phyloP scores from a whole-genome alignment of 768 basidiomycete genomes.

The Xanthoconium stramineum region DNA sequence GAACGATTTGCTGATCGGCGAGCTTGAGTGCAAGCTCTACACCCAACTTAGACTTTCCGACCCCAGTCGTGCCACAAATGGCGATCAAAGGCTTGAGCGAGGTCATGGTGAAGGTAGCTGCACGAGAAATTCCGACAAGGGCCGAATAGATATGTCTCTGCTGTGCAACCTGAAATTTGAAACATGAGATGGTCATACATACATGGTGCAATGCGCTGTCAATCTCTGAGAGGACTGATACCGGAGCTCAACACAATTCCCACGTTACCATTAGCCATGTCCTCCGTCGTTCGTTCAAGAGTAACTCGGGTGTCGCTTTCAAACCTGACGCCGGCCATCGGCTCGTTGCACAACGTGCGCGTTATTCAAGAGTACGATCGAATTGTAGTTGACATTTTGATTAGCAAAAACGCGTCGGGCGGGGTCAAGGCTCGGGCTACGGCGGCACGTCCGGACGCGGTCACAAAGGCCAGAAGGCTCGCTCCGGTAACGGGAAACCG shows the following conservation, averaged over 20 bases:
- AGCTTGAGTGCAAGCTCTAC: slow-evolving; percentile 78
- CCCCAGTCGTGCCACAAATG: slow-evolving; percentile 92
- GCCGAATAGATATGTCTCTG: too few species aligned
- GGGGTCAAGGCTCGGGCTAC: slow-evolving; percentile 88
- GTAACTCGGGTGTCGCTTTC: slow-evolving; percentile 54
- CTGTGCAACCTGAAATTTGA: neutral
- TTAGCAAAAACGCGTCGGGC: slow-evolving; percentile 91
- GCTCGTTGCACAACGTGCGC: slow-evolving; percentile 65
- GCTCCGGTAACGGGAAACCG: slow-evolving; percentile 82
- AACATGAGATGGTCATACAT: neutral
- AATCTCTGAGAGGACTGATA: too few species aligned
- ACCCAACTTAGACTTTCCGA: slow-evolving; percentile 91
- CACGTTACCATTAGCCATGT: slow-evolving; percentile 25
- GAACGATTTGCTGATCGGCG: slow-evolving; percentile 26
- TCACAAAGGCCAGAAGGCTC: slow-evolving; percentile 93
- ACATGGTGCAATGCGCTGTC: too few species aligned
- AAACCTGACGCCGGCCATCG: slow-evolving; percentile 66
- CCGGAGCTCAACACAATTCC: neutral
- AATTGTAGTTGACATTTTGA: slow-evolving; percentile 9
- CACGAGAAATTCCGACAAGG: neutral
- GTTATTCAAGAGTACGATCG: neutral
- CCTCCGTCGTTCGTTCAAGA: slow-evolving; percentile 33
- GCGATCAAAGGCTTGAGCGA: slow-evolving; percentile 66
- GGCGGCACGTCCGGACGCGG: slow-evolving; percentile 94
- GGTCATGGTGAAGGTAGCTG: slow-evolving; percentile 16